Evolutionary conservation across 2,329 filamentous ascomycete species (phyloP).

Genomic region (Hortaea sp.): DNA sequence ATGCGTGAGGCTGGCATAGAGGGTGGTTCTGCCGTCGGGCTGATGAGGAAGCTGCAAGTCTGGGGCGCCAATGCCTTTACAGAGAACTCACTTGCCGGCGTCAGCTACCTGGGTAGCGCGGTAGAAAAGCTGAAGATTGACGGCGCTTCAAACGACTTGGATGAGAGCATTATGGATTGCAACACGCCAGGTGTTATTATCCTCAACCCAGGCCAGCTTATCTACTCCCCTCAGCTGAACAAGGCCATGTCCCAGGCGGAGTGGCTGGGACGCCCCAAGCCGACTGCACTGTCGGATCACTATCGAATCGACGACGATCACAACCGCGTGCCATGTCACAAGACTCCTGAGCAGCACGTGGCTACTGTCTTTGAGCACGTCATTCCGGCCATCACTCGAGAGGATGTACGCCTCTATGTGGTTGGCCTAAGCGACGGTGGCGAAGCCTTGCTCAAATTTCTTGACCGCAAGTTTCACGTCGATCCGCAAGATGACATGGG

Average conservation of each 20-base stretch:
- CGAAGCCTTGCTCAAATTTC: constrained; percentile 24
- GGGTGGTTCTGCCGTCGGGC: constrained; percentile 58
- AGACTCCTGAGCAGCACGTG: constrained; percentile 51
- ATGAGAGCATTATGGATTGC: not conserved
- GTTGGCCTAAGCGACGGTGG: constrained; percentile 62
- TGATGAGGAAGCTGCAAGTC: constrained; percentile 41
- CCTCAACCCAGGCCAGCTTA: constrained; percentile 65
- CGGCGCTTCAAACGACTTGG: not conserved
- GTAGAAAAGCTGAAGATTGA: constrained; percentile 1
- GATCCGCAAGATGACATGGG: constrained; percentile 5
- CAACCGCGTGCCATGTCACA: constrained; percentile 55
- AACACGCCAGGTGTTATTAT: constrained; percentile 54
- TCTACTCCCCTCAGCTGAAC: constrained; percentile 60
- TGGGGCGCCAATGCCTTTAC: constrained; percentile 1
- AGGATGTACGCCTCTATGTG: constrained; percentile 51
- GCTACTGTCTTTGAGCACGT: constrained; percentile 56
- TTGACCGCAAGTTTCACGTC: constrained; percentile 11
- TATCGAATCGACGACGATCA: constrained; percentile 41
- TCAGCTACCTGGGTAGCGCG: not conserved
- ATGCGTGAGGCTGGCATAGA: constrained; percentile 56
- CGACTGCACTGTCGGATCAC: constrained; percentile 47
- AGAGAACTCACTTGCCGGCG: not conserved
- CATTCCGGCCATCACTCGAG: constrained; percentile 37
- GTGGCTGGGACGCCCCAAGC: constrained; percentile 50
- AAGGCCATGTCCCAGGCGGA: constrained; percentile 49